phyloP scores from a whole-genome alignment of 768 basidiomycete species.

The Piloderma croceum region DNA sequence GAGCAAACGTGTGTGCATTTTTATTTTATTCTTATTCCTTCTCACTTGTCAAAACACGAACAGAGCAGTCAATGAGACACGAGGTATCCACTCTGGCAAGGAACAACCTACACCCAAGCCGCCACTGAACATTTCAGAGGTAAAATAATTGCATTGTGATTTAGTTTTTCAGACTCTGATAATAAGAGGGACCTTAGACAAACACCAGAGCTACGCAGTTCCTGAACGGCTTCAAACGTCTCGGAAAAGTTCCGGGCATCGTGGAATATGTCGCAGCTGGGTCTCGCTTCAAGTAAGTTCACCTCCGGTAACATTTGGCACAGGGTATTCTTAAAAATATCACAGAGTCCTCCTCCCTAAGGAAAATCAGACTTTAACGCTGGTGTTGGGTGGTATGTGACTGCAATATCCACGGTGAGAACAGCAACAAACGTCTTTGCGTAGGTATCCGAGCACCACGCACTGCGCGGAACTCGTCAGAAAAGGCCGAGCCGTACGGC shows the following conservation, averaged over 20 bases:
- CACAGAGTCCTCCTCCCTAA: slow-evolving; percentile 75
- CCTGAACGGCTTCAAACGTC: slow-evolving; percentile 85
- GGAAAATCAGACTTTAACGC: slow-evolving; percentile 88
- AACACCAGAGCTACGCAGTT: slow-evolving; percentile 77
- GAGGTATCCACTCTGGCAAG: slow-evolving; percentile 91
- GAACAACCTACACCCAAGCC: slow-evolving; percentile 74
- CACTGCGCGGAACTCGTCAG: slow-evolving; percentile 69
- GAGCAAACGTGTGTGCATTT: slow-evolving; percentile 71
- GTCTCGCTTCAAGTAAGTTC: slow-evolving; percentile 95
- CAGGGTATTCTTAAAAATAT: not conserved
- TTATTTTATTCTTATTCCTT: not conserved
- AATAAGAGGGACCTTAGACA: slow-evolving; percentile 43
- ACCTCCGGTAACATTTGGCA: too few species aligned
- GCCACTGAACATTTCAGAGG: slow-evolving; percentile 91
- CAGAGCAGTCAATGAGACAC: slow-evolving; percentile 71
- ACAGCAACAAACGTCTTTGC: not conserved
- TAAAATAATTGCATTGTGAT: slow-evolving; percentile 25
- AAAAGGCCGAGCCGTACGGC: slow-evolving; percentile 89
- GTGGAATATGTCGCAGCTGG: slow-evolving; percentile 94
- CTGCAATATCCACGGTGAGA: not conserved
- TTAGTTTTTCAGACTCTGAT: not conserved
- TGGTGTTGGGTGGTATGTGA: slow-evolving; percentile 78
- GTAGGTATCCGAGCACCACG: slow-evolving; percentile 88
- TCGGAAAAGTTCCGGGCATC: slow-evolving; percentile 75
- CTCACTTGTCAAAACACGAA: slow-evolving; percentile 8